phyloP scores from a whole-genome alignment of 345 rosid species.

The Lepidium didymum region DNA sequence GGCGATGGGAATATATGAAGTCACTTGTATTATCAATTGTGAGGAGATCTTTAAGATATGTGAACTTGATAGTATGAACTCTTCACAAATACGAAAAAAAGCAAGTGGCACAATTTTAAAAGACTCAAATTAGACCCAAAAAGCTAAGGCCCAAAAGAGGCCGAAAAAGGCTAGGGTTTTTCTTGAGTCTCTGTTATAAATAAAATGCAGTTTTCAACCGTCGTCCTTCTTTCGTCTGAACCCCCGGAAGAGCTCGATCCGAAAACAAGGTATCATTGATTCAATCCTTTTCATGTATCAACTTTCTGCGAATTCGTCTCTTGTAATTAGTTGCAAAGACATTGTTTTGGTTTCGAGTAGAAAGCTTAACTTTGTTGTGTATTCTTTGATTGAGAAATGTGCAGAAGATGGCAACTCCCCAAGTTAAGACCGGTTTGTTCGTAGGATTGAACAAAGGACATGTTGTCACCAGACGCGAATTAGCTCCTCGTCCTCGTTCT shows the following conservation, averaged over 20 bases:
- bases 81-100: too few species aligned
- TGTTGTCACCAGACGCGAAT: conserved; percentile 27
- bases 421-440: conserved; percentile 28
- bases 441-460: conserved; percentile 39
- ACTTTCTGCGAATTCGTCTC: not conserved
- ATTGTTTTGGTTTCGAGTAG: too few species aligned
- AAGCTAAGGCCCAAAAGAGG: too few species aligned
- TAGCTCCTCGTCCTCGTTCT: conserved; percentile 34
- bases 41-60: too few species aligned
- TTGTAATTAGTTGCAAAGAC: not conserved
- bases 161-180: too few species aligned
- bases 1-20: too few species aligned
- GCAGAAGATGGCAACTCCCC: conserved; percentile 21
- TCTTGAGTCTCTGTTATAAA: not conserved
- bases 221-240: not conserved
- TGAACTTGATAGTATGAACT: too few species aligned
- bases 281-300: not conserved
- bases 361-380: not conserved
- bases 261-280: not conserved
- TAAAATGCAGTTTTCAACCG: not conserved
- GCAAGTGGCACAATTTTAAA: too few species aligned
- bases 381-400: not conserved
- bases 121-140: too few species aligned
- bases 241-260: conserved; percentile 1
- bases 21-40: too few species aligned